These are phyloP conservation scores for Neurospora sp. DNA, from an alignment of 495 filamentous ascomycete genomes.

Conservation along the genomic window DNA sequence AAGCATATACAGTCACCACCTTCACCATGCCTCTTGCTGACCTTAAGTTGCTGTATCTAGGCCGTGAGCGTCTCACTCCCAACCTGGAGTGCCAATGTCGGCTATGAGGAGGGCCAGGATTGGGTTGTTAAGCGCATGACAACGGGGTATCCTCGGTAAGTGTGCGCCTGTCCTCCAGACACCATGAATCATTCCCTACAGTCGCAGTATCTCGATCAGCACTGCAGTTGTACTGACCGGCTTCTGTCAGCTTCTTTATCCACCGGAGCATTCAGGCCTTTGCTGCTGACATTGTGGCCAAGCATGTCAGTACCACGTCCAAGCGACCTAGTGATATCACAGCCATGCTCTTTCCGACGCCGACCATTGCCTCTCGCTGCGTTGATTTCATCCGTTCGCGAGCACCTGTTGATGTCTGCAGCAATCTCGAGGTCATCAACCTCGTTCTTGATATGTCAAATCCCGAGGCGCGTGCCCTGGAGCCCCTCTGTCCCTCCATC, in stretches of 20 bases:
- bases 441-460: constrained; percentile 47
- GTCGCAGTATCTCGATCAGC: background rate
- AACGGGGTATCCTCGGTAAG: constrained; percentile 81
- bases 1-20: constrained; percentile 13
- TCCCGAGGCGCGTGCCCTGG: constrained; percentile 36
- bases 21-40: background rate
- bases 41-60: constrained; percentile 31
- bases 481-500: constrained; percentile 36
- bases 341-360: constrained; percentile 74
- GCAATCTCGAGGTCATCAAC: constrained; percentile 53
- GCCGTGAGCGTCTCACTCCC: constrained; percentile 94
- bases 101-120: constrained; percentile 82
- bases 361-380: constrained; percentile 56
- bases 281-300: constrained; percentile 52
- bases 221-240: background rate
- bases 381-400: constrained; percentile 56
- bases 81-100: constrained; percentile 84
- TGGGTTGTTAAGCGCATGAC: constrained; percentile 79
- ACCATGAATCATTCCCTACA: background rate
- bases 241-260: constrained; percentile 68
- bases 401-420: constrained; percentile 34
- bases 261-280: constrained; percentile 74
- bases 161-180: background rate
- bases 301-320: constrained; percentile 50
- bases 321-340: constrained; percentile 12